A percentile compares a stretch with the other conserved stretches of the same genome.
Evolutionary conservation across 1,139 yeast genomes (phyloP).

Genomic region (Blastobotrys elegans): DNA sequence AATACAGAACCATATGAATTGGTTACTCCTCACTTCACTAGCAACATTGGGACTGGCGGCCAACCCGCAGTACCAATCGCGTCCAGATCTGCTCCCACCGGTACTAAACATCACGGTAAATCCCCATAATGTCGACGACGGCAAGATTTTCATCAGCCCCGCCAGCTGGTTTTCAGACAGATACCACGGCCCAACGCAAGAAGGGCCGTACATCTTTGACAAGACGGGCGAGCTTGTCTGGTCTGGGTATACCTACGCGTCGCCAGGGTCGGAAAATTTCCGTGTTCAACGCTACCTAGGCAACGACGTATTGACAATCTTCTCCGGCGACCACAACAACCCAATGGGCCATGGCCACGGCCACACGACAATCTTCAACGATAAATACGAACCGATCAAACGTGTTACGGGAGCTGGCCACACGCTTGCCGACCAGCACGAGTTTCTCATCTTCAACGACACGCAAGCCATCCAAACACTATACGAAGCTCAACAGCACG

Average conservation of each 20-base stretch:
- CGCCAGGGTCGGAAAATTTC: constrained; percentile 16
- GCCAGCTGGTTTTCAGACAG: constrained; percentile 12
- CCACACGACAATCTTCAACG: constrained; percentile 13
- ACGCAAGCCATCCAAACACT: constrained; percentile 13
- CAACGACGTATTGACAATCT: constrained; percentile 5
- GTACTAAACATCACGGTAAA: constrained; percentile 14
- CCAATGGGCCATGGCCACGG: constrained; percentile 17
- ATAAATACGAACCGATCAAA: constrained; percentile 13
- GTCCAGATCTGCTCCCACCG: constrained; percentile 18
- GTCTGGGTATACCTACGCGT: constrained; percentile 16
- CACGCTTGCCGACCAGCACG: constrained; percentile 13
- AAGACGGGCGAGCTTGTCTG: constrained; percentile 16
- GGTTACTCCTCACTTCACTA: background rate
- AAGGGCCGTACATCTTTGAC: constrained; percentile 16
- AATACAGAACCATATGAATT: too few relatives aligned
- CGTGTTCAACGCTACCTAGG: background rate
- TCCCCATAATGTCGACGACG: constrained; percentile 6
- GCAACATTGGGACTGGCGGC: background rate
- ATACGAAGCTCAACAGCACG: constrained; percentile 14
- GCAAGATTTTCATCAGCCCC: constrained; percentile 14
- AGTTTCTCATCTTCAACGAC: constrained; percentile 13
- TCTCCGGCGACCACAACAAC: constrained; percentile 14
- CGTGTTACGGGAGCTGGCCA: background rate
- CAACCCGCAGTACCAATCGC: constrained; percentile 8
- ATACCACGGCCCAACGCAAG: constrained; percentile 9